These are phyloP conservation scores for Hypoxylon fragiforme DNA, from an alignment of 495 filamentous ascomycete genomes.

Conservation along the genomic window DNA sequence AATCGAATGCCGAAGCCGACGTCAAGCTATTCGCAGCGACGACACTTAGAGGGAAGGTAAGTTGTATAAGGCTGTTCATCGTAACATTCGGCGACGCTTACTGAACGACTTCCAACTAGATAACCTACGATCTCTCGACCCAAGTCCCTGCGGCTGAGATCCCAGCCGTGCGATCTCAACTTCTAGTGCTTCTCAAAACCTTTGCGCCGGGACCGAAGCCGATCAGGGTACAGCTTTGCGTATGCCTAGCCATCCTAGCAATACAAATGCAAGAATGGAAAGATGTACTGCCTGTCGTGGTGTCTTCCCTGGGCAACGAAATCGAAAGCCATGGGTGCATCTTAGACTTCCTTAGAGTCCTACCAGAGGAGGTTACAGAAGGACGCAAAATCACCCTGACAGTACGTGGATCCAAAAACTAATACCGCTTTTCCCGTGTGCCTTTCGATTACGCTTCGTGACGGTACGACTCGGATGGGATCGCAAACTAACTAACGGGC, in stretches of 20 bases:
- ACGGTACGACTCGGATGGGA: slow-evolving; percentile 48
- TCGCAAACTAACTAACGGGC: slow-evolving; percentile 56
- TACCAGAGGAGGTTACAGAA: slow-evolving; percentile 98
- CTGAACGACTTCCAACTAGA: slow-evolving; percentile 36
- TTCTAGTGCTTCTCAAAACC: slow-evolving; percentile 74
- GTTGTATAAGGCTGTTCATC: slow-evolving; percentile 5
- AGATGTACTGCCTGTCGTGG: slow-evolving; percentile 81
- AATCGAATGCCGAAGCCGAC: slow-evolving; percentile 73
- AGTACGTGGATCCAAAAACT: slow-evolving; percentile 73
- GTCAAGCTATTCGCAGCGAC: slow-evolving; percentile 95
- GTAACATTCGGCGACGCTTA: slow-evolving; percentile 24
- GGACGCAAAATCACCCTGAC: slow-evolving; percentile 97
- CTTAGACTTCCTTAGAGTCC: slow-evolving; percentile 91
- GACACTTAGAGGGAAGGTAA: slow-evolving; percentile 96
- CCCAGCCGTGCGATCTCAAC: slow-evolving; percentile 74
- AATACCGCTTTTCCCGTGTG: slow-evolving; percentile 51
- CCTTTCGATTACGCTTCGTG: slow-evolving; percentile 40
- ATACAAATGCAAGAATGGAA: slow-evolving; percentile 98
- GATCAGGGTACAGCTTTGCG: slow-evolving; percentile 90
- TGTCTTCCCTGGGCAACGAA: slow-evolving; percentile 74
- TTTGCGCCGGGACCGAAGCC: slow-evolving; percentile 85
- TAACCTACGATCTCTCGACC: slow-evolving; percentile 53
- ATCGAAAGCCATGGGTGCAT: slow-evolving; percentile 79
- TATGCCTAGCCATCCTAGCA: slow-evolving; percentile 89
- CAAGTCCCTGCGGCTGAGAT: slow-evolving; percentile 81